These are phyloP conservation scores for Pythium phragmiticola DNA, from an alignment of 352 stramenopile species.

Conservation along the genomic window DNA sequence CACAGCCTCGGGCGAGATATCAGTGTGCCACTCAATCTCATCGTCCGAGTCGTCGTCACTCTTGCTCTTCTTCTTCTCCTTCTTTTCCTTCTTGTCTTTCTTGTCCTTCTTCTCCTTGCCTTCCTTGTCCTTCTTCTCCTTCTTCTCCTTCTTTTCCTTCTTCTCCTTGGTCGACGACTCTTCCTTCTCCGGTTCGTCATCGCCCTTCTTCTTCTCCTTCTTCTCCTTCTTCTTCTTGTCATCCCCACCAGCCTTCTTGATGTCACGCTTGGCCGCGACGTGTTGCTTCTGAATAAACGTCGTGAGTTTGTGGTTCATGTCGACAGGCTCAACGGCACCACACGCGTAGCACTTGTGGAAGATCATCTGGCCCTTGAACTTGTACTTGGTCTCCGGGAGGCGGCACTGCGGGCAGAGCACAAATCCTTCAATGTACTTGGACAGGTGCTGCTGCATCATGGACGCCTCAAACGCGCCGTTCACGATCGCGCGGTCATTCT, in stretches of 20 bases:
- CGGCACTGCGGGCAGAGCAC: slow-evolving; percentile 97
- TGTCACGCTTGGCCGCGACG: slow-evolving; percentile 88
- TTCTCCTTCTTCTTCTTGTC: slow-evolving; percentile 87
- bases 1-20: slow-evolving; percentile 79
- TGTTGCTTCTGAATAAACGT: slow-evolving; percentile 97
- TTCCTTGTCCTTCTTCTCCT: slow-evolving; percentile 58
- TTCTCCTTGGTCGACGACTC: slow-evolving; percentile 55
- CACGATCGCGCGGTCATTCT: slow-evolving; percentile 95
- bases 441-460: slow-evolving; percentile 94
- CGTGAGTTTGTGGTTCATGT: slow-evolving; percentile 98
- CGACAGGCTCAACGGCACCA: slow-evolving; percentile 94
- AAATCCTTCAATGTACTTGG: slow-evolving; percentile 99
- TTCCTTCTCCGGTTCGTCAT: slow-evolving; percentile 69
- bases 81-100: slow-evolving; percentile 79
- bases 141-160: slow-evolving; percentile 56
- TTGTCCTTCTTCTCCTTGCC: slow-evolving; percentile 88
- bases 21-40: slow-evolving; percentile 85
- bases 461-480: slow-evolving; percentile 95
- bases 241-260: slow-evolving; percentile 83
- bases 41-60: slow-evolving; percentile 53
- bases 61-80: slow-evolving; percentile 71
- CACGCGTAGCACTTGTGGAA: slow-evolving; percentile 98
- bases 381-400: slow-evolving; percentile 98
- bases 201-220: slow-evolving; percentile 50
- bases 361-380: slow-evolving; percentile 97